These are phyloP conservation scores for Endoconidiophora polonica DNA, from an alignment of 2,329 filamentous ascomycete species.

Conservation along the genomic window DNA sequence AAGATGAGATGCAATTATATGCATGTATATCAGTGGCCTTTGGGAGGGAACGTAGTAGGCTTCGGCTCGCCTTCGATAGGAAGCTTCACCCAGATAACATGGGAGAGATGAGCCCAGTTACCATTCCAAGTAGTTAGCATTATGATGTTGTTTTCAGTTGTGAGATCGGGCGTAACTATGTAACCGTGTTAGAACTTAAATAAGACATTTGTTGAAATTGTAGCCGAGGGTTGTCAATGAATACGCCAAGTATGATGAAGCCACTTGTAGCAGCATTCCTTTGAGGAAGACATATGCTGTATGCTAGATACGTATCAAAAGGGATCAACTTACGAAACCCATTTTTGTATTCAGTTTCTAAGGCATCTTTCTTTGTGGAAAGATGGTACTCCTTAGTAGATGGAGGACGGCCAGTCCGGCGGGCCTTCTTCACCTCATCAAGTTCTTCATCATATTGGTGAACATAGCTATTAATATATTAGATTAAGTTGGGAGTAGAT, in stretches of 20 bases:
- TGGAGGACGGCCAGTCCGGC: constrained; percentile 64
- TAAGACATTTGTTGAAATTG: neutral
- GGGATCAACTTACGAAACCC: constrained; percentile 52
- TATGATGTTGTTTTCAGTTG: constrained; percentile 45
- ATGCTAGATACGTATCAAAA: neutral
- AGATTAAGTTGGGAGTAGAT: constrained; percentile 15
- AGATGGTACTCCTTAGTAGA: constrained; percentile 63
- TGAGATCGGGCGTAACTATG: constrained; percentile 60
- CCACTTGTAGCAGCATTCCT: neutral
- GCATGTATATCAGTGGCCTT: constrained; percentile 5
- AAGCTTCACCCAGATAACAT: constrained; percentile 61
- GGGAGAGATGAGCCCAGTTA: constrained; percentile 64
- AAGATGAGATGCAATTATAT: neutral
- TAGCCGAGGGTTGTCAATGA: neutral
- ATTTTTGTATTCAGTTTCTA: constrained; percentile 64
- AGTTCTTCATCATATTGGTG: constrained; percentile 58
- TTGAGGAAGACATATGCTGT: neutral
- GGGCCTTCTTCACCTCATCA: constrained; percentile 44
- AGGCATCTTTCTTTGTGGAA: constrained; percentile 49
- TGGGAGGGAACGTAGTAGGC: constrained; percentile 63
- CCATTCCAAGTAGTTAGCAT: constrained; percentile 63
- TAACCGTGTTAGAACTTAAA: neutral
- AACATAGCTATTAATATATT: constrained; percentile 34
- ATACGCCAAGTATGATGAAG: neutral
- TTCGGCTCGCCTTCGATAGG: constrained; percentile 45